Evolutionary conservation across 495 filamentous ascomycete species (phyloP).

Genomic region (Symbiotaphrina buchneri): DNA sequence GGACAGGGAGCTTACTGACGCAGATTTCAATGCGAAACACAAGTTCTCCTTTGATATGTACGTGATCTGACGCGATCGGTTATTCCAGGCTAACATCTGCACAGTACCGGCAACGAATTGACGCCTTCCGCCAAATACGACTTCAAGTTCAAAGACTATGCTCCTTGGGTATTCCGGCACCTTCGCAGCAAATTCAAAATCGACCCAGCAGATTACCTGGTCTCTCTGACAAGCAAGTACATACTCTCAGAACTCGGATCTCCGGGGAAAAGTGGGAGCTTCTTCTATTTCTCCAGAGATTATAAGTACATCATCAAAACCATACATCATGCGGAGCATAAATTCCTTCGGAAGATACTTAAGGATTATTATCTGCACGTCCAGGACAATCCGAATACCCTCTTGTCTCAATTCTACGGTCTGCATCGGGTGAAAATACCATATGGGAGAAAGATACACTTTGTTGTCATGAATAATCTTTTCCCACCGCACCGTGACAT

Average conservation of each 20-base stretch:
- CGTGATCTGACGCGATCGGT: conserved; percentile 8
- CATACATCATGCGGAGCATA: conserved; percentile 92
- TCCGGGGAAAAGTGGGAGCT: conserved; percentile 93
- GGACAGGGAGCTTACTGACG: conserved; percentile 66
- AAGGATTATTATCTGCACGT: conserved; percentile 91
- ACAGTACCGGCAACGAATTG: conserved; percentile 81
- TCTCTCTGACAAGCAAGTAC: conserved; percentile 97
- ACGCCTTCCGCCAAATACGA: conserved; percentile 98
- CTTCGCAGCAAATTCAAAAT: conserved; percentile 72
- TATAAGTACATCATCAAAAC: conserved; percentile 99
- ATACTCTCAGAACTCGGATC: conserved; percentile 94
- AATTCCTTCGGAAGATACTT: conserved; percentile 76
- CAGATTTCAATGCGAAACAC: conserved; percentile 77
- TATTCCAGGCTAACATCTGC: not conserved
- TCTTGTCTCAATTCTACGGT: conserved; percentile 96
- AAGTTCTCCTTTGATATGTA: conserved; percentile 99
- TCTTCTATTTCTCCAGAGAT: conserved; percentile 98
- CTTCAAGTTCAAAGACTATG: conserved; percentile 99
- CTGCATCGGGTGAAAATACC: conserved; percentile 96
- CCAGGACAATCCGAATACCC: conserved; percentile 77
- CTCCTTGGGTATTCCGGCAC: conserved; percentile 95
- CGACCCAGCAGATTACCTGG: conserved; percentile 92
- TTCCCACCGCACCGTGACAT: conserved; percentile 96
- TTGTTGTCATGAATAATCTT: conserved; percentile 99
- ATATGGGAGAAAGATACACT: conserved; percentile 95